Percentiles rank a stretch among this genome's conserved stretches.
These are phyloP conservation scores for Buxus sempervirens DNA, from an alignment of 164 flowering plant genomes.

Conservation along the genomic window DNA sequence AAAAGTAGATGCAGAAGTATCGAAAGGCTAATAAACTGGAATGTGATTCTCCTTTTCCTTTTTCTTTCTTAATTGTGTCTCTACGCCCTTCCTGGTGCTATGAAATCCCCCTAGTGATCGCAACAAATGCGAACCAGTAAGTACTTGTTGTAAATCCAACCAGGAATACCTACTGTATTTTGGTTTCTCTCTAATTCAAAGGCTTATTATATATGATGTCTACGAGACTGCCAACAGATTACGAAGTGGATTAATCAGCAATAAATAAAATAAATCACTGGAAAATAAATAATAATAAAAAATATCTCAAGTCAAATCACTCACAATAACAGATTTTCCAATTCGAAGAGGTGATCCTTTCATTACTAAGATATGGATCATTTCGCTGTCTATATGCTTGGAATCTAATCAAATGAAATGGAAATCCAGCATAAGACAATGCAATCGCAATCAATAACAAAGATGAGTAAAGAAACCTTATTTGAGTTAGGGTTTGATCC, in stretches of 20 bases:
- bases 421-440: neutral
- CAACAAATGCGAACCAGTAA: neutral
- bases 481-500: neutral
- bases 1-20: slow-evolving; percentile 4
- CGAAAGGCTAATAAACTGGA: neutral
- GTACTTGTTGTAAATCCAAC: too few species aligned
- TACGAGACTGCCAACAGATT: too few species aligned
- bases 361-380: neutral
- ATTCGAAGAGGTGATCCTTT: too few species aligned
- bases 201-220: too few species aligned
- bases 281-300: too few species aligned
- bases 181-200: neutral
- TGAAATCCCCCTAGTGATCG: neutral
- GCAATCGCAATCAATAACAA: neutral
- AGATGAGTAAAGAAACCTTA: neutral
- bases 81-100: neutral
- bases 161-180: neutral
- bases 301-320: too few species aligned
- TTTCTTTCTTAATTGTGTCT: neutral
- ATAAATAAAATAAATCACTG: too few species aligned
- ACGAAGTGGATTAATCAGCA: too few species aligned
- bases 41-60: neutral
- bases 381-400: neutral
- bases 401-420: neutral
- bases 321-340: too few species aligned